Base-by-base conservation (phyloP, 164 flowering plant species). In the Akebia trifoliata region DNA sequence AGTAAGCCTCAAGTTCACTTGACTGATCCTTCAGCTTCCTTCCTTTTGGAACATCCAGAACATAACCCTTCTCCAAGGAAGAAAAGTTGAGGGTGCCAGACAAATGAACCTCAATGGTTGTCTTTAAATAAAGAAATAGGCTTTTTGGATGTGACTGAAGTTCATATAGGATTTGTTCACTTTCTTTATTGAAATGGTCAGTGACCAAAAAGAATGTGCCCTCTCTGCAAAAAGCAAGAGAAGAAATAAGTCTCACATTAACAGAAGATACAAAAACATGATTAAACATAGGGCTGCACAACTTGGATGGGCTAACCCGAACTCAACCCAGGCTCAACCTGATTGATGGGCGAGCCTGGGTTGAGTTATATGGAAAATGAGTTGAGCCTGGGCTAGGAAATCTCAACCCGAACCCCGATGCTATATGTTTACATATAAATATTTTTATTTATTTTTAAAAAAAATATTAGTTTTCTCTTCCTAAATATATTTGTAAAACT, bases 91-190 rank as follows among this genome's bases (percentile, higher is more conserved):
- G 84, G 43, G 74, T 72, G 47, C 97, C 98, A 68, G 76, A 76
- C 43, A 83, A 64, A 61, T 90, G 75, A 72, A 79, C 91, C 70
- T 92, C 98, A 62, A 92, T 66, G 11, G 72, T 66, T 10, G 98
- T 84, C 75, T 93, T 93, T 25, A 93, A 68, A 74, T 83, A 90
- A 52, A 87, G 85, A 69, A 93, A 93, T 35, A 85, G 87, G 76
- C 97, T 84, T 72, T 72, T 74, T 30, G 92, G 91, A 67, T 78
- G 74, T 65, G 83, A 67, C 10, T 60, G 77, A 39, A 93, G 78
- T 64, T 74, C 73, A 50, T 81, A 72, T n/a, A 87, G 66, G 59
- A 89, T 81, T 30, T 69, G 72, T 45, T 74, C 54, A 56, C 59
- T 64, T 54, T 87, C 84, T 35, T 70, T 60, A 64, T 54, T 57